Evolutionary conservation across 208 protist species (phyloP), one percentile per base, ranked within the genome.

Genomic region (Crithidia fasciculata): DNA sequence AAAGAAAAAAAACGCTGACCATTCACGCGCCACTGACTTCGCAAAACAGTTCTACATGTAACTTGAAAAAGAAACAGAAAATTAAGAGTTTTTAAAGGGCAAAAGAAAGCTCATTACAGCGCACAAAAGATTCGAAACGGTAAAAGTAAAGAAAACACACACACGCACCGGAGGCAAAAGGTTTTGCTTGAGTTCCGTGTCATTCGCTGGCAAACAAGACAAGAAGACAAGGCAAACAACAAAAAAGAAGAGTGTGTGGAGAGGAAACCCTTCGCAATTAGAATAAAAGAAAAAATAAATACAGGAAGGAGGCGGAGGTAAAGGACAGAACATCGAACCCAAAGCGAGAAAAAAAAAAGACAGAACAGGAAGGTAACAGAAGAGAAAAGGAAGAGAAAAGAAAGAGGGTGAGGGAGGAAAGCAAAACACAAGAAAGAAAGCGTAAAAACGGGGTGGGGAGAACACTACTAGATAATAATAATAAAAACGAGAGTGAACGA

Each of bases 261-360:
- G 28, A 28, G 28, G 28, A 28, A 28, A 28, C 28, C 28, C 28
- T 28, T 28, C 28, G 28, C 28, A 41, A 67, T 10, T 9, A n/a
- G 12, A 41, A 69, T 5, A 19, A n/a, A 41, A 9, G 8, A 47
- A 50, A 63, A 52, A 65, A 69, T 12, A 55, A 49, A 66, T 41
- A 45, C 4, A 50, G 57, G 54, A 73, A 73, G 13, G 2, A 6
- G 57, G 43, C 28, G 28, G 49, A 18, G 10, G 59, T 57, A 40
- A 43, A 28, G 10, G 53, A 59, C 36, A 59, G 52, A 40, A 41
- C 6, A 28, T 28, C 28, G 28, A 28, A 28, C 28, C 28, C 28
- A 60, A 2, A 58, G 44, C 8, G 16, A 6, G 15, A 57, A 6
- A 45, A 52, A 19, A 56, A 56, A 8, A 5, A 5, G 8, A 56